These are phyloP conservation scores for Hymenoscyphus albidus DNA, from an alignment of 2,329 filamentous ascomycete species.

Conservation along the genomic window DNA sequence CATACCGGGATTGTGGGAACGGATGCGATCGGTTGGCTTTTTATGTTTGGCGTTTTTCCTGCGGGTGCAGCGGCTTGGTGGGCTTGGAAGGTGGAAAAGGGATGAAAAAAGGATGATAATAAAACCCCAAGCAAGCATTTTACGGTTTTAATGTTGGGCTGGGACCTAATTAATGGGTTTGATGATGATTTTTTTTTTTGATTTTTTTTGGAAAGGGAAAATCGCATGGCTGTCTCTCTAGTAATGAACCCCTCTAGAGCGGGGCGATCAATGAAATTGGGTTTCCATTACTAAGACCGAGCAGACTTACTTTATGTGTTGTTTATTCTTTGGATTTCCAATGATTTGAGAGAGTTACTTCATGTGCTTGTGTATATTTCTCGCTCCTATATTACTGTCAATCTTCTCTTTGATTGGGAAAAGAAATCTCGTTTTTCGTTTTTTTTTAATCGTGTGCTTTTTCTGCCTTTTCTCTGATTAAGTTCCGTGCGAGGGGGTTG, in stretches of 20 bases:
- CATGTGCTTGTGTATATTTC: no score
- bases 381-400: no score
- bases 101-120: not conserved
- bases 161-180: not conserved
- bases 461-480: no score
- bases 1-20: not conserved
- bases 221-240: not conserved
- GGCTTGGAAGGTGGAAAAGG: constrained; percentile 3
- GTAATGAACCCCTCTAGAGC: constrained; percentile 3
- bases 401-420: no score
- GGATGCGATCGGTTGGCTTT: constrained; percentile 10
- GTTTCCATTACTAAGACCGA: not conserved
- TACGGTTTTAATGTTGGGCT: not conserved
- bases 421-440: no score
- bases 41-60: constrained; percentile 12
- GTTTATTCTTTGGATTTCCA: no score
- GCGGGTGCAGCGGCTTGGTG: constrained; percentile 7
- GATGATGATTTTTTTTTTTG: not conserved
- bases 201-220: no score
- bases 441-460: no score
- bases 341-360: no score
- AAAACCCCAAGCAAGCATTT: not conserved
- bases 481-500: no score
- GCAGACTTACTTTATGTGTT: no score
- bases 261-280: not conserved